Evolutionary conservation across 2,329 filamentous ascomycete genomes (phyloP), one percentile per base, ranked within the genome.

Genomic region (Diaporthe velutina): DNA sequence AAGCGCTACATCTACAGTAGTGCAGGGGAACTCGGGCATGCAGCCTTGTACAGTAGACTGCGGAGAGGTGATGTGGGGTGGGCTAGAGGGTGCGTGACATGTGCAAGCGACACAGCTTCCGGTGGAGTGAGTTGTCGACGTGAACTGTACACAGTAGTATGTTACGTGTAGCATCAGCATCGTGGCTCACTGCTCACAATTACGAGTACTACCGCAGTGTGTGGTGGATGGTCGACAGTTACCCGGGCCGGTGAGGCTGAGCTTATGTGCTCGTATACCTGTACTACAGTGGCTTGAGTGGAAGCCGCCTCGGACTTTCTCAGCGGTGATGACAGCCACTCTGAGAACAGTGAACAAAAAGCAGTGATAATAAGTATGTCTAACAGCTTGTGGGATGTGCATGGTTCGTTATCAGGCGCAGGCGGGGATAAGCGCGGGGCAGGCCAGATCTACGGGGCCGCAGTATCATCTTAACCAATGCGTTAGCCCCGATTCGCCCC

Each of bases 221-320:
- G 42, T 66, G 61, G 30, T 73, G 64, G 71, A 25, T 75, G 74
- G 71, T 58, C 71, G 71, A 75, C 74, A 75, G 64, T 13, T 28
- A 64, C 12, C 74, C 74, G 74, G 52, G 57, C 17, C 45, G 35
- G 61, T 45, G 58, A 30, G 72, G 54, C 40, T 60, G 54, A n/a
- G 40, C 28, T 35, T 35, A 38, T 67, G 13, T 38, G n/a, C 5
- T n/a, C n/a, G n/a, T n/a, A n/a, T n/a, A n/a, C n/a, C n/a, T n/a
- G n/a, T n/a, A n/a, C n/a, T n/a, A n/a, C n/a, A n/a, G n/a, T n/a
- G n/a, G n/a, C n/a, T n/a, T n/a, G n/a, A 25, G 12, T 35, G 28
- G 28, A 67, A 25, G 42, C 28, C 64, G 12, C 42, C 7, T 52
- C 64, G 61, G 61, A 50, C 30, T 38, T 52, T 28, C 19, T 67